phyloP scores from a whole-genome alignment of 2,329 filamentous ascomycete genomes.

The Verticillium zaregamsianum region DNA sequence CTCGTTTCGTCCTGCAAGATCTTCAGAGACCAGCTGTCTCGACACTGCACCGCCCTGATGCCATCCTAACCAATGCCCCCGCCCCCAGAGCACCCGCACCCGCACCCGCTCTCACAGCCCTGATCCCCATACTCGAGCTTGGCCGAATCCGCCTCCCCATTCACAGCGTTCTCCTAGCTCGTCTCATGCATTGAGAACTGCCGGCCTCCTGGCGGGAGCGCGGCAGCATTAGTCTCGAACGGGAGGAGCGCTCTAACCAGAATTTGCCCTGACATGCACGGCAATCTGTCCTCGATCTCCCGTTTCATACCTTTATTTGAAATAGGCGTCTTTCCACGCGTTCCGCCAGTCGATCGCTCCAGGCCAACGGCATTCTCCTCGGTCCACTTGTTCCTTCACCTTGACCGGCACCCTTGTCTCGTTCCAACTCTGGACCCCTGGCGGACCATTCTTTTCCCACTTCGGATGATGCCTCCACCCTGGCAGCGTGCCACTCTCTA shows the following conservation, averaged over 20 bases:
- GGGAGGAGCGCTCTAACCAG: background rate
- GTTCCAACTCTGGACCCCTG: background rate
- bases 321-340: background rate
- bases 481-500: background rate
- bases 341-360: background rate
- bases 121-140: background rate
- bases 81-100: background rate
- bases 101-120: background rate
- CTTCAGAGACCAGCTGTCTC: background rate
- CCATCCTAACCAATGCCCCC: background rate
- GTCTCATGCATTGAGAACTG: background rate
- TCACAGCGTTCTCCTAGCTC: background rate
- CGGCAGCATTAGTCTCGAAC: background rate
- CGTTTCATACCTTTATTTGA: conserved; percentile 2
- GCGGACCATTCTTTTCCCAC: background rate
- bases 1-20: background rate
- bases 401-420: background rate
- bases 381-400: background rate
- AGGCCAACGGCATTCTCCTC: background rate
- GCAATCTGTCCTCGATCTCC: conserved; percentile 1
- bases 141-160: background rate
- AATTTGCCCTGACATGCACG: background rate
- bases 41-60: background rate
- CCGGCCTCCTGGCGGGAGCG: background rate
- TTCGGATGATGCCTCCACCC: background rate